Evolutionary conservation across 1,139 yeast genomes (phyloP), one percentile per base, ranked within the genome.

Genomic region (Martiniozyma asiatica): DNA sequence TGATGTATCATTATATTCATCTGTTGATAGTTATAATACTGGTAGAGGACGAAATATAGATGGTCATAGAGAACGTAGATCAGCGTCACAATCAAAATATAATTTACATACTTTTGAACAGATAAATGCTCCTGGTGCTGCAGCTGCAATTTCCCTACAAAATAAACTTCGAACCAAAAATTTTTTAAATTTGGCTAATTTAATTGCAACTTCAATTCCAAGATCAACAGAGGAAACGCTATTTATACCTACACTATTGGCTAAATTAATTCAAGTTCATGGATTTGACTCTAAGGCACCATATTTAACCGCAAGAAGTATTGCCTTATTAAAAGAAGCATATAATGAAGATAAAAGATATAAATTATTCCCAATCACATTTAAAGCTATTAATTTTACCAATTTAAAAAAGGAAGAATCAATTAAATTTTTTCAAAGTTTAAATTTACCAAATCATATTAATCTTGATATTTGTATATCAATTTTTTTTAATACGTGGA

Each of bases 401-500:
- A 45, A 44, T 12, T 40, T 59, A n/a, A 35, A 52, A 3, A 41
- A 43, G 9, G 36, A 50, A 9, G 74, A 71, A 24, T 65, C 73
- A 0, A 44, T 52, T 10, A 42, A 51, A 19, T 69, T 71, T 44
- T 57, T 71, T 32, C 54, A 52, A 23, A 60, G 61, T 26, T 50
- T 72, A 24, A 62, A 65, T 22, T 51, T 73, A 5, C 82, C 85
- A 1, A 50, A 73, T 13, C 62, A 73, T 34, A 47, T 68, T 27
- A 74, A 72, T 37, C 48, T 73, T 39, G 80, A 75, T 42, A 68
- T 68, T 19, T 55, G 73, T 23, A 60, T 71, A 24, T 66, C 75
- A 0, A 51, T 67, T 1, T 85, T 69, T 50, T 84, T 82, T 55
- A 76, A 73, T 39, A 79, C 78, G 38, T 85, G 95, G 94, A 78